Conservation (phyloP, 768 basidiomycete genomes). For the Amanita pseudoporphyria region DNA sequence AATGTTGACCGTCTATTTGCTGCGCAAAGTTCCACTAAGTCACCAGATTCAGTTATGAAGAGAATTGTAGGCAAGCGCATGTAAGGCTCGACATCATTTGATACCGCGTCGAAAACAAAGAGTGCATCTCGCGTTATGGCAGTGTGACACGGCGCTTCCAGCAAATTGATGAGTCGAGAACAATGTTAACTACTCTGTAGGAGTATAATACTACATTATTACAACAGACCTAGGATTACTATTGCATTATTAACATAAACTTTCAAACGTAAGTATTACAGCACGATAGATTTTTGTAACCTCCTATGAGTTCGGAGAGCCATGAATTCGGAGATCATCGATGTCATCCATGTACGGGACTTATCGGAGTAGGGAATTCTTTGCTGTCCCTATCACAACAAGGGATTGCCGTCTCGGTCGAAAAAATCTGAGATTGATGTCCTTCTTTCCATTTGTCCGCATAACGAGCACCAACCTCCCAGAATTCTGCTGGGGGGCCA, state of each 20-base stretch:
- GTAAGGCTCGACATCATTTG: conserved; percentile 34
- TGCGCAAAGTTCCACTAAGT: conserved; percentile 30
- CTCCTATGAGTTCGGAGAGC: neutral
- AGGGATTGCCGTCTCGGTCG: neutral
- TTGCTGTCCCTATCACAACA: conserved; percentile 4
- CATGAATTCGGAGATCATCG: no score
- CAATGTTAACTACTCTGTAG: no score
- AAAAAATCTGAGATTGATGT: neutral
- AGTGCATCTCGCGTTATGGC: conserved; percentile 48
- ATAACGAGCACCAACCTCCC: conserved; percentile 5
- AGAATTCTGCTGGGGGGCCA: conserved; percentile 1
- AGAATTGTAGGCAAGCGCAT: conserved; percentile 27
- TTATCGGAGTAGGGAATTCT: conserved; percentile 15
- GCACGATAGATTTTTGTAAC: neutral
- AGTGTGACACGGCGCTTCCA: no score
- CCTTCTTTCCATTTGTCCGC: conserved; percentile 2
- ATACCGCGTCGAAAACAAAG: conserved; percentile 48
- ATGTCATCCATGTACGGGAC: conserved; percentile 3
- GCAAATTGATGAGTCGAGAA: no score
- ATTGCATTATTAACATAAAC: no score
- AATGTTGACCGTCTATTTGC: conserved; percentile 20
- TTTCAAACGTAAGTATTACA: neutral
- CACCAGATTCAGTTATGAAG: conserved; percentile 38
- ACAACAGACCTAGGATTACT: no score
- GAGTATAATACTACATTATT: no score